phyloP scores from a whole-genome alignment of 164 flowering plant genomes.

The Macadamia integrifolia region DNA sequence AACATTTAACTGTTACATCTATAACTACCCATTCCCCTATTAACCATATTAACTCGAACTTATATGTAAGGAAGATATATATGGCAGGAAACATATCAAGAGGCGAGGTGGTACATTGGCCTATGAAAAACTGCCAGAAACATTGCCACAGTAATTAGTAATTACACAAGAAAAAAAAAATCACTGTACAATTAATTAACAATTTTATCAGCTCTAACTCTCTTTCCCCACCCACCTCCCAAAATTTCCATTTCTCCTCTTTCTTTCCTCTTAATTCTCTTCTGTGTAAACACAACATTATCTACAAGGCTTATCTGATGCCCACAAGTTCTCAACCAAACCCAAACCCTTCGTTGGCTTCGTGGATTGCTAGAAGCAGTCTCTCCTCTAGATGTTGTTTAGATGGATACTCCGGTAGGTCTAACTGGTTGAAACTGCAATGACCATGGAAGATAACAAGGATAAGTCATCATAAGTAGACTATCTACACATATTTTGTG shows the following conservation, averaged over 20 bases:
- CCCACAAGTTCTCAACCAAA: constrained; percentile 50
- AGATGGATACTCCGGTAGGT: constrained; percentile 92
- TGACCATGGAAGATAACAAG: neutral
- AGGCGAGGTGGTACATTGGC: neutral
- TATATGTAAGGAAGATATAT: neutral
- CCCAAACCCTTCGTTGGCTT: constrained; percentile 93
- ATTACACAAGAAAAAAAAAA: constrained; percentile 8
- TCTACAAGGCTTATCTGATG: constrained; percentile 23
- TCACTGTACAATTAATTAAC: constrained; percentile 57
- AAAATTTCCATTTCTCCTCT: neutral
- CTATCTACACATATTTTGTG: too few relatives aligned
- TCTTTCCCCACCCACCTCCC: constrained; percentile 7
- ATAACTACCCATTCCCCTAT: too few relatives aligned
- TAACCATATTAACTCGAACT: too few relatives aligned
- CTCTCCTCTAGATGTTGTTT: constrained; percentile 84
- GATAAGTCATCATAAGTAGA: neutral
- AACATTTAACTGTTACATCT: too few relatives aligned
- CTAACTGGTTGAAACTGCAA: constrained; percentile 93
- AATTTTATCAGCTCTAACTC: constrained; percentile 6
- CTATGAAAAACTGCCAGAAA: constrained; percentile 33
- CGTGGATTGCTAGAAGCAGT: constrained; percentile 88
- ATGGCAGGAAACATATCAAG: neutral
- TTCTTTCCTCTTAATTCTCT: neutral
- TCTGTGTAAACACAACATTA: constrained; percentile 13
- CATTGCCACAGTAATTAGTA: constrained; percentile 10